Evolutionary conservation across 495 filamentous ascomycete genomes (phyloP), one percentile per base, ranked within the genome.

Genomic region (Rhizodiscina lignyota): DNA sequence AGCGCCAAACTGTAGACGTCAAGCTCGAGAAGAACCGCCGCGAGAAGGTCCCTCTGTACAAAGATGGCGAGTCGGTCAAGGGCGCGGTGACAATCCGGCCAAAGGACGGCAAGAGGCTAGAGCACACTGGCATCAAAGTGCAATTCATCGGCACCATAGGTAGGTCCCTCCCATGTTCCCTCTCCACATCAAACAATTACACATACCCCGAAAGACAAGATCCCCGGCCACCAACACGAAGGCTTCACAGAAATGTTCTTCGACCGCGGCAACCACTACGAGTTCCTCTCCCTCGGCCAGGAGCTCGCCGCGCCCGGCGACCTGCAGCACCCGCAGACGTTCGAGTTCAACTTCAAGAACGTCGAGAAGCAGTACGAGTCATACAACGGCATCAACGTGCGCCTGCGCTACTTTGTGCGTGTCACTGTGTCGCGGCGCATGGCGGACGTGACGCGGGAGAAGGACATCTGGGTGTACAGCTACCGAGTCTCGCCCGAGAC

Each of bases 301-400:
- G 89, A 99, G 55, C 72, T 99, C 19, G 89, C 89, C 6, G 84
- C 85, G 16, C 89, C 89, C 1, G 91, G 89, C 49, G 89, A 99
- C 59, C 75, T 99, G 36, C 86, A 96, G 45, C 89, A 99, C 60
- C 91, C 89, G 22, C 91, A 96, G 61, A 92, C 85, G 28, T 94
- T 93, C 64, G 83, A 91, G 38, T 99, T 99, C 72, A 93, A 94
- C 62, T 99, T 99, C 72, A 99, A 96, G 60, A 96, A 96, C 56
- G 82, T 99, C 46, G 89, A 99, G 68, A 99, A 99, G 64, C 85
- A 92, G 55, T 99, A 99, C 66, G 89, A 99, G 59, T 94, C 86
- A 40, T 99, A 99, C 68, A 92, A 94, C 60, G 89, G 89, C 49
- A 99, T 99, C 69, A 99, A 99, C 54, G 91, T 96, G 40, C 85